phyloP scores from a whole-genome alignment of 2,329 filamentous ascomycete species.

The Colletotrichum camelliae region DNA sequence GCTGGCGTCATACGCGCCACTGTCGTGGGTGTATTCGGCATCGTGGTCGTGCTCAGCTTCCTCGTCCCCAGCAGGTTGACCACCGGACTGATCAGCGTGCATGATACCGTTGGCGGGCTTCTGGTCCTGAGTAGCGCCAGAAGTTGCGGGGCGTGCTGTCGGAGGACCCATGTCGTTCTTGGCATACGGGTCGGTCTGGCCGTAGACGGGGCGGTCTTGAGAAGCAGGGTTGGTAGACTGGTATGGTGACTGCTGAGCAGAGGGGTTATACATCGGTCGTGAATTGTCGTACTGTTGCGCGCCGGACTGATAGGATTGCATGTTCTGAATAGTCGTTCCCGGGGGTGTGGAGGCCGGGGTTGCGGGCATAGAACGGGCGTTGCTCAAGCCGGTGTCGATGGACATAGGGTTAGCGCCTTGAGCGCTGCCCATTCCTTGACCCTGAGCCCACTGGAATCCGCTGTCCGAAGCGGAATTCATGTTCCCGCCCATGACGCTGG shows the following conservation, averaged over 20 bases:
- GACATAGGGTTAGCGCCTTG: conserved; percentile 75
- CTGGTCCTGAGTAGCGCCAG: conserved; percentile 65
- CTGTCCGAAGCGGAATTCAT: conserved; percentile 71
- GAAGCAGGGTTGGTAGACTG: conserved; percentile 64
- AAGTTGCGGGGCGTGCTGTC: conserved; percentile 62
- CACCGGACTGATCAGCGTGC: conserved; percentile 54
- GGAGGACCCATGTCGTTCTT: conserved; percentile 92
- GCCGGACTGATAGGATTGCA: conserved; percentile 76
- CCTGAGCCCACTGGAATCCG: conserved; percentile 78
- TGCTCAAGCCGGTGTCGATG: conserved; percentile 81
- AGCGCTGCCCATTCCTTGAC: conserved; percentile 63
- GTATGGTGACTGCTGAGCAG: conserved; percentile 75
- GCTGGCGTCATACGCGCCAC: conserved; percentile 73
- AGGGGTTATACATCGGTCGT: conserved; percentile 78
- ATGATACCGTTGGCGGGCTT: conserved; percentile 72
- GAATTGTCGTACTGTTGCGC: conserved; percentile 77
- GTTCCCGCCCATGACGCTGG: conserved; percentile 74
- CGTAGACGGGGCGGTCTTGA: conserved; percentile 68
- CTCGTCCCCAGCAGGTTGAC: conserved; percentile 63
- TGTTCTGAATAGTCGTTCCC: conserved; percentile 75
- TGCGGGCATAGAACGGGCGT: conserved; percentile 83
- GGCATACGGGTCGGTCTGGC: conserved; percentile 71
- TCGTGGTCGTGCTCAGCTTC: conserved; percentile 79
- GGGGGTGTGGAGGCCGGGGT: conserved; percentile 93
- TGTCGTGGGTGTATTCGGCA: conserved; percentile 86